Percentiles rank a stretch among this genome's conserved stretches.
These are phyloP conservation scores for Penicillium steckii DNA, from an alignment of 495 filamentous ascomycete species.

Conservation along the genomic window DNA sequence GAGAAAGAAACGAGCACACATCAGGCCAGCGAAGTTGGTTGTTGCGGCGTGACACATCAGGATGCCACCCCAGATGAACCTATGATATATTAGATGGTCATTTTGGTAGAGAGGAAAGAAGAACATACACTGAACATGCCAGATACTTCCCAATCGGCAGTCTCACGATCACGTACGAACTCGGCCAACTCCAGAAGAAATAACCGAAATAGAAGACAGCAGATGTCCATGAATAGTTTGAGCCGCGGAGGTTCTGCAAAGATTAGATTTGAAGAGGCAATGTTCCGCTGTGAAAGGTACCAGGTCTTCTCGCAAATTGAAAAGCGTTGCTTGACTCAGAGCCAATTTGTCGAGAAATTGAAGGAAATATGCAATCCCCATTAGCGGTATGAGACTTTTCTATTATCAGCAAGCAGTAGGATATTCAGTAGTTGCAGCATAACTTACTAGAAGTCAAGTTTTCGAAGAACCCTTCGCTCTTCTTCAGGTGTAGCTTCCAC, in stretches of 20 bases:
- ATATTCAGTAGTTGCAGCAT: neutral
- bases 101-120: neutral
- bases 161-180: conserved; percentile 53
- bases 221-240: conserved; percentile 49
- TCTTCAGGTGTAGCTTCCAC: conserved; percentile 26
- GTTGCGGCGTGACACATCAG: conserved; percentile 46
- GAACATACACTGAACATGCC: conserved; percentile 34
- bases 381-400: conserved; percentile 44
- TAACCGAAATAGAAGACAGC: conserved; percentile 54
- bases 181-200: conserved; percentile 52
- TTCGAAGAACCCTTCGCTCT: conserved; percentile 28
- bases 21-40: conserved; percentile 48
- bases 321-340: conserved; percentile 50
- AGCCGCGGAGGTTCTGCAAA: conserved; percentile 32
- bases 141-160: conserved; percentile 55
- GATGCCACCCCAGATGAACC: conserved; percentile 36
- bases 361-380: conserved; percentile 33
- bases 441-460: conserved; percentile 32
- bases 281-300: conserved; percentile 6
- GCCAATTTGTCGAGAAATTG: conserved; percentile 58
- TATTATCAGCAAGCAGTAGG: neutral
- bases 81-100: conserved; percentile 1
- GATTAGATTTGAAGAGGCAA: neutral
- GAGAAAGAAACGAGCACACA: conserved; percentile 52
- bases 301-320: conserved; percentile 43